Evolutionary conservation across 78 protist genomes (phyloP), one percentile per base, ranked within the genome.

Genomic region (Planoprotostelium fungivorum): DNA sequence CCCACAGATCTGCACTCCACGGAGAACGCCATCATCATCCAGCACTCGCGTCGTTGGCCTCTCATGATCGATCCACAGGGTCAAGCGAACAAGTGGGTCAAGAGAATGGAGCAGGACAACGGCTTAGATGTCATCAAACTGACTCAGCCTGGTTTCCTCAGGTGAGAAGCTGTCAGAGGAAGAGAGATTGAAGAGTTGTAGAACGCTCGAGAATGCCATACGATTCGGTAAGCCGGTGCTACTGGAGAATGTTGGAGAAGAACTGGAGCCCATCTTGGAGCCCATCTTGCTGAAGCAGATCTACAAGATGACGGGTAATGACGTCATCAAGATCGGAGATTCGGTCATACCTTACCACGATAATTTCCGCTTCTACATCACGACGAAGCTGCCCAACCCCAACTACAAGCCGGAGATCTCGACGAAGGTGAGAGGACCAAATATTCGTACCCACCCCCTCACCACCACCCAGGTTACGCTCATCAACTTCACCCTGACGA

Each of bases 331-430:
- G 88, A 84, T 97, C 1, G 99, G 99, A 35, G 99, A 96, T 37
- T n/a, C 36, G 29, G 87, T 84, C 35, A 91, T 97, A 37, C 96
- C 95, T 38, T 97, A 92, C 94, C 85, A 95, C 94, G 36, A 16
- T 38, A 88, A 88, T 83, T 98, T 98, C 96, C 10, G 39, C 87
- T 38, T 98, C 34, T 94, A 88, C 95, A 89, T 98, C 38, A 96
- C 98, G 38, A 94, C 99, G 36, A 96, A 95, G 91, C 96, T 96
- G 36, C 96, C 96, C 36, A 97, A 97, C 86, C 99, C 99, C 38
- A 90, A 89, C 92, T 96, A 94, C 90, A 83, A 93, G 36, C 98
- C 99, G 25, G 98, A 97, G 92, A 88, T 87, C 36, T 38, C 86
- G 35, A 93, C 90, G 83, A 95, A 94, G 96, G 73, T 51, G 73